Conservation (phyloP, 2,329 filamentous ascomycete species). For the Tympanopsis confertula region DNA sequence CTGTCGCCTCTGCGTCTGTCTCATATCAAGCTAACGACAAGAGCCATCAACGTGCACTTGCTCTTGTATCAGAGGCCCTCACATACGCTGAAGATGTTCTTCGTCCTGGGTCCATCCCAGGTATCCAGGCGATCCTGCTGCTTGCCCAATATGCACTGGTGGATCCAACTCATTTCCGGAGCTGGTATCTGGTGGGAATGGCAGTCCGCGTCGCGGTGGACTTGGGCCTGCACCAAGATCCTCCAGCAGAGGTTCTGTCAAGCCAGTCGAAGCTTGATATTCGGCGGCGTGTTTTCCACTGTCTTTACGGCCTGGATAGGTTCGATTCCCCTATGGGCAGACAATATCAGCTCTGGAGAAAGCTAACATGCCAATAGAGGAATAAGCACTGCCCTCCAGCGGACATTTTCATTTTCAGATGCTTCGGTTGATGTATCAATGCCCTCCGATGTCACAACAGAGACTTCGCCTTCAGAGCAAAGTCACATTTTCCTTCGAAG, state of each 20-base stretch:
- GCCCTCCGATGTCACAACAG: constrained; percentile 23
- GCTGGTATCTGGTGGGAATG: constrained; percentile 50
- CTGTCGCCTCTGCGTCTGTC: constrained; percentile 40
- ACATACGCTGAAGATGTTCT: constrained; percentile 44
- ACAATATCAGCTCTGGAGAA: too few species aligned
- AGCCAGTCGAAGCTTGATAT: constrained; percentile 39
- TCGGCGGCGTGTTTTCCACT: constrained; percentile 45
- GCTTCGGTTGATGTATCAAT: constrained; percentile 44
- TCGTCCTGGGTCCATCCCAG: constrained; percentile 46
- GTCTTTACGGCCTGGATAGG: constrained; percentile 48
- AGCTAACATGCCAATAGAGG: too few species aligned
- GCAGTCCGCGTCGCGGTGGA: constrained; percentile 50
- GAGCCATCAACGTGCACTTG: constrained; percentile 38
- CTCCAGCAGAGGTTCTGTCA: constrained; percentile 35
- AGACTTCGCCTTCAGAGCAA: background rate
- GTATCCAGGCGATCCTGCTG: constrained; percentile 47
- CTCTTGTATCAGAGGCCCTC: constrained; percentile 42
- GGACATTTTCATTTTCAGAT: constrained; percentile 53
- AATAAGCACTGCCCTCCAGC: constrained; percentile 42
- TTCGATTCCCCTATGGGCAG: constrained; percentile 15
- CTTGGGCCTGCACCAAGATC: constrained; percentile 52
- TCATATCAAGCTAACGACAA: constrained; percentile 38
- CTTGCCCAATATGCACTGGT: constrained; percentile 48
- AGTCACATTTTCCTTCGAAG: background rate
- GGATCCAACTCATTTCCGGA: constrained; percentile 48